Percentiles rank a stretch among this genome's conserved stretches.
Evolutionary conservation across 352 stramenopile species (phyloP).

Genomic region (Plasmopara viticola): DNA sequence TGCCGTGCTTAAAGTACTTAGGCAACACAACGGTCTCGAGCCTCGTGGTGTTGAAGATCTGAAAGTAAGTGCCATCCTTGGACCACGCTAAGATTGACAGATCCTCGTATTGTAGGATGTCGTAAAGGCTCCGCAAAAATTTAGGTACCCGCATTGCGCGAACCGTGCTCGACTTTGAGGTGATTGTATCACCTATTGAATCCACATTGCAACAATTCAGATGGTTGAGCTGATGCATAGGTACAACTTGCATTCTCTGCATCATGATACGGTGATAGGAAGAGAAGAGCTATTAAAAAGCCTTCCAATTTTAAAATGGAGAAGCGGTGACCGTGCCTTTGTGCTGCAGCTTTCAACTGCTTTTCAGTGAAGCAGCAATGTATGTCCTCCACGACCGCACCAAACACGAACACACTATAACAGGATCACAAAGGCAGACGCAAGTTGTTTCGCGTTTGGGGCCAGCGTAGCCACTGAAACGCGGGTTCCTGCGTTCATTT

Average conservation of each 20-base stretch:
- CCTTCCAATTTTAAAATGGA: too few species aligned
- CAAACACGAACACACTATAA: too few species aligned
- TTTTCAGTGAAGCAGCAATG: too few species aligned
- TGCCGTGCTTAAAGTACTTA: conserved; percentile 93
- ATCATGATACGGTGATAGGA: conserved; percentile 13
- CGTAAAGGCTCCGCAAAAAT: conserved; percentile 73
- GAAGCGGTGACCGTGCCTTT: too few species aligned
- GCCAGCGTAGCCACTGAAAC: conserved; percentile 14
- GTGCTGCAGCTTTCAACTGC: too few species aligned
- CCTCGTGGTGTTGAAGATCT: conserved; percentile 57
- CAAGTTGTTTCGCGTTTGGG: conserved; percentile 16
- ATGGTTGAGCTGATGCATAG: conserved; percentile 18
- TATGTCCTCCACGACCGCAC: too few species aligned
- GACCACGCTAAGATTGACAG: conserved; percentile 63
- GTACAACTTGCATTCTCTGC: conserved; percentile 21
- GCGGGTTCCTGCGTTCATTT: conserved; percentile 3
- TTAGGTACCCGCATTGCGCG: conserved; percentile 53
- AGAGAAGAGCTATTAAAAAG: not conserved
- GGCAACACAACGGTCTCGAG: conserved; percentile 75
- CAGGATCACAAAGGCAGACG: conserved; percentile 24
- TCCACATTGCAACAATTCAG: conserved; percentile 6
- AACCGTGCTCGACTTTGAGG: conserved; percentile 19
- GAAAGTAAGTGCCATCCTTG: conserved; percentile 57
- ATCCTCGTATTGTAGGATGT: conserved; percentile 72
- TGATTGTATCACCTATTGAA: not conserved